These are phyloP conservation scores for Agrostemma githago DNA, from an alignment of 148 eudicot species.

Conservation along the genomic window DNA sequence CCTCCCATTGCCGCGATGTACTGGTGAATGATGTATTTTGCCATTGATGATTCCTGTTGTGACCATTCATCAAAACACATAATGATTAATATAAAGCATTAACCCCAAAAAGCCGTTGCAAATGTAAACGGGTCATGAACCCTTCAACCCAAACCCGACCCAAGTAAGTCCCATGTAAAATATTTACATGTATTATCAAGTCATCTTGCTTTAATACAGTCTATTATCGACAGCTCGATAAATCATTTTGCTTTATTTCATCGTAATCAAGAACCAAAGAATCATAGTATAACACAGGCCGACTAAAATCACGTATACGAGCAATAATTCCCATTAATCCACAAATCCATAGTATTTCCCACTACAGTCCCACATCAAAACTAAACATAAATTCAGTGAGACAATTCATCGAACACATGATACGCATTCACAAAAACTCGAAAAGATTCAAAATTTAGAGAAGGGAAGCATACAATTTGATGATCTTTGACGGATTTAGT, in stretches of 20 bases:
- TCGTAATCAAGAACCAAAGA: neutral
- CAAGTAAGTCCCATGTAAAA: too few relatives aligned
- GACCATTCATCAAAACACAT: conserved; percentile 18
- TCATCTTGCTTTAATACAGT: too few relatives aligned
- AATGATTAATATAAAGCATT: too few relatives aligned
- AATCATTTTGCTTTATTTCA: neutral
- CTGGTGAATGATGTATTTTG: conserved; percentile 88
- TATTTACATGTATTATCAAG: too few relatives aligned
- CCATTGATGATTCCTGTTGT: conserved; percentile 79
- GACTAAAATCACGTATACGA: neutral
- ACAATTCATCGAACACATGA: conserved; percentile 13
- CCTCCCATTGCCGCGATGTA: conserved; percentile 93
- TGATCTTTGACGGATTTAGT: conserved; percentile 47
- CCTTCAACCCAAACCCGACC: too few relatives aligned
- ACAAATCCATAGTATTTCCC: neutral
- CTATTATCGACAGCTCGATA: neutral
- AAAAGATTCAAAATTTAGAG: neutral
- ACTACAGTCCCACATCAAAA: neutral
- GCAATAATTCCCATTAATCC: too few relatives aligned
- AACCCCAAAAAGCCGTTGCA: too few relatives aligned
- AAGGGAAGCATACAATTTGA: conserved; percentile 56
- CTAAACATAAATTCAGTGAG: neutral
- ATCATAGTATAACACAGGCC: neutral
- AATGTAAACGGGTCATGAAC: too few relatives aligned
- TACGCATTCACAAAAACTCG: neutral